phyloP scores from a whole-genome alignment of 2,329 filamentous ascomycete species.

The Ceratocystis albifundus region DNA sequence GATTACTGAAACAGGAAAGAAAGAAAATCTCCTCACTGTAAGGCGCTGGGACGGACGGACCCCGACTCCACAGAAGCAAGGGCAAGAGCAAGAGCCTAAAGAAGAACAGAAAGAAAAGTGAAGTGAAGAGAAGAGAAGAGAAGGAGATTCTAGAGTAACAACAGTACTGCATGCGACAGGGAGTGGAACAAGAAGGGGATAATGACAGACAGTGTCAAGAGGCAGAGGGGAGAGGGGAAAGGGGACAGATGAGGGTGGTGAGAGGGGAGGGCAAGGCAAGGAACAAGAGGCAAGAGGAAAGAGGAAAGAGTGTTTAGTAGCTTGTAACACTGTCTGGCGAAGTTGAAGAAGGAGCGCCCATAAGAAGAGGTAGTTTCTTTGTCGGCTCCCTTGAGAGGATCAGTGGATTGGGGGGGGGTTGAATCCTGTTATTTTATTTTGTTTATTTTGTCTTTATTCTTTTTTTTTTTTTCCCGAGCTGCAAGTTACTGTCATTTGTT shows the following conservation, averaged over 20 bases:
- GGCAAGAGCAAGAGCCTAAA: neutral
- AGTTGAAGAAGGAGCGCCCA: constrained; percentile 3
- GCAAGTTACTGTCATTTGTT: too few species aligned
- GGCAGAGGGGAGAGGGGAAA: neutral
- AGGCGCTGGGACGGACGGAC: neutral
- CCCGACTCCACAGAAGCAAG: neutral
- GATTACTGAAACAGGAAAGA: constrained; percentile 3
- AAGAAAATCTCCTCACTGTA: neutral
- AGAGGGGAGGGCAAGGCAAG: neutral
- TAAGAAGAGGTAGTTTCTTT: constrained; percentile 8
- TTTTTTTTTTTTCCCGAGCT: neutral
- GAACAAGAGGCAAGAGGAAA: neutral
- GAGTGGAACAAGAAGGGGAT: neutral
- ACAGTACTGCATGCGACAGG: neutral
- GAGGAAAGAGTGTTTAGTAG: neutral
- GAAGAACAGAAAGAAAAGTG: neutral
- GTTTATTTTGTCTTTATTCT: neutral
- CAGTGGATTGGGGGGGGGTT: neutral
- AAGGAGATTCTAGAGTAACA: neutral
- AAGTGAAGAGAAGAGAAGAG: neutral
- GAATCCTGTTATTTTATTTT: neutral
- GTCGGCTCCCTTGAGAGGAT: constrained; percentile 3
- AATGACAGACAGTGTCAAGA: neutral
- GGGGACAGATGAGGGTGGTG: neutral
- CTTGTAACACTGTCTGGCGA: neutral